Evolutionary conservation across 1,284 basidiomycete genomes (phyloP).

Genomic region (Cutaneotrichosporon cutaneum): DNA sequence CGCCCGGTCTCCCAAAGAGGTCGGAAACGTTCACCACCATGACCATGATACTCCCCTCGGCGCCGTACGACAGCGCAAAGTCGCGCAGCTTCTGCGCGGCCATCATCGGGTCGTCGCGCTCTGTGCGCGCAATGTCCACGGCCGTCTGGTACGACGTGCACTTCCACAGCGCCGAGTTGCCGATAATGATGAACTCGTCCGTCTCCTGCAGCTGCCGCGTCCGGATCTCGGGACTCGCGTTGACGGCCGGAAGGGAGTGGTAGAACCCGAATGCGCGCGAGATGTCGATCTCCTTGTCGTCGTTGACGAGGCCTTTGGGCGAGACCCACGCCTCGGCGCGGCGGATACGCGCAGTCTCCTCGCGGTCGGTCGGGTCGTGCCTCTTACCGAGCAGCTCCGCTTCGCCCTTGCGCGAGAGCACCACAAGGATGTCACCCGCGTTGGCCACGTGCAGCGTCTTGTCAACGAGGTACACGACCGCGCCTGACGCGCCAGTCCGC

Average conservation of each 20-base stretch:
- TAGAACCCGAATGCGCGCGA: constrained; percentile 94
- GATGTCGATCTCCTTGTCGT: constrained; percentile 73
- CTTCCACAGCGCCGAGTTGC: constrained; percentile 91
- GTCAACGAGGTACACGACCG: constrained; percentile 80
- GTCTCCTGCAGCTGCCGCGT: constrained; percentile 71
- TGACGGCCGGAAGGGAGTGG: constrained; percentile 86
- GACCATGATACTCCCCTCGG: constrained; percentile 92
- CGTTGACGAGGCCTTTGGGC: constrained; percentile 88
- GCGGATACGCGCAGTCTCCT: constrained; percentile 82
- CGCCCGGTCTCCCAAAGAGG: constrained; percentile 60
- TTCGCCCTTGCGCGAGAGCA: constrained; percentile 76
- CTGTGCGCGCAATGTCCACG: constrained; percentile 89
- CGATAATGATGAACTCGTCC: constrained; percentile 97
- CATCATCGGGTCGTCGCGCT: constrained; percentile 86
- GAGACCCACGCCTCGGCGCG: constrained; percentile 94
- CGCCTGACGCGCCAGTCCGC: constrained; percentile 77
- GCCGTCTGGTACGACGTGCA: constrained; percentile 93
- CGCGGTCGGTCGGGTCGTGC: constrained; percentile 87
- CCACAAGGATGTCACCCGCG: constrained; percentile 83
- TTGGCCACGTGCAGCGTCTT: constrained; percentile 88
- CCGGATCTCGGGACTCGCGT: constrained; percentile 78
- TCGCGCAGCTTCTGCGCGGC: constrained; percentile 93
- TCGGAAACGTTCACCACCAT: constrained; percentile 91
- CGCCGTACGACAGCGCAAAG: constrained; percentile 95
- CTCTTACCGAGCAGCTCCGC: constrained; percentile 74